Evolutionary conservation across 306 rosid genomes (phyloP), one percentile per base, ranked within the genome.

Genomic region (Quercus mongolica): DNA sequence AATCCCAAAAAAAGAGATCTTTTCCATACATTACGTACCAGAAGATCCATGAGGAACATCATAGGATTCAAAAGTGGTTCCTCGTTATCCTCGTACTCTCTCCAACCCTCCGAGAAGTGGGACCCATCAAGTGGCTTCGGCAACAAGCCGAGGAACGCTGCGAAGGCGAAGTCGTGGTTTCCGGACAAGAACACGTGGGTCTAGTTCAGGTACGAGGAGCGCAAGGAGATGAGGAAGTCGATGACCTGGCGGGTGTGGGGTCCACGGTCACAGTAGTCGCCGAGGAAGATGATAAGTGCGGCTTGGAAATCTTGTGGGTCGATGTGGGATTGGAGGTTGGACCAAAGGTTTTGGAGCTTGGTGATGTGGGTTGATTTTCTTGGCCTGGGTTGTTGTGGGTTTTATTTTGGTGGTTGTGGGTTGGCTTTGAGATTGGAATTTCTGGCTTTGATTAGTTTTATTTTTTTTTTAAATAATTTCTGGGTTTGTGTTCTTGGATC

Each of bases 181-280:
- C 97, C 97, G 75, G 86, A 33, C 73, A 92, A 83, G 83, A 95
- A 92, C 1, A 92, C 87, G 64, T 89, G 97, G 21, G 56, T 88
- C 85, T 95, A 94, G 12, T 79, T 13, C 0, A 98, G 98, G 85
- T 91, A 88, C 2, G 33, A 71, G 30, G 90, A 58, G 8, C 94
- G 96, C 13, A 95, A 71, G 6, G 77, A 6, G 18, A 86, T 51
- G 59, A 95, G 92, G 83, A 88, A 95, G 54, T 92, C 97, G 58
- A 93, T 75, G 17, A 91, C 94, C 12, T 85, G 62, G 19, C 86
- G 87, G 19, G 97, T 89, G 62, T 87, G 73, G 0, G 91, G 90
- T 9, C 97, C 99, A 3, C 97, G 80, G 86, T 95, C 96, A 86
- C 98, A 93, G 90, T 91, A 95, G 74, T 95, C 99, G 26, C 98